Percentiles rank a stretch among this genome's conserved stretches.
Conservation (phyloP, 805 yeast genomes). For the Lipomyces spencermartinsiae region DNA sequence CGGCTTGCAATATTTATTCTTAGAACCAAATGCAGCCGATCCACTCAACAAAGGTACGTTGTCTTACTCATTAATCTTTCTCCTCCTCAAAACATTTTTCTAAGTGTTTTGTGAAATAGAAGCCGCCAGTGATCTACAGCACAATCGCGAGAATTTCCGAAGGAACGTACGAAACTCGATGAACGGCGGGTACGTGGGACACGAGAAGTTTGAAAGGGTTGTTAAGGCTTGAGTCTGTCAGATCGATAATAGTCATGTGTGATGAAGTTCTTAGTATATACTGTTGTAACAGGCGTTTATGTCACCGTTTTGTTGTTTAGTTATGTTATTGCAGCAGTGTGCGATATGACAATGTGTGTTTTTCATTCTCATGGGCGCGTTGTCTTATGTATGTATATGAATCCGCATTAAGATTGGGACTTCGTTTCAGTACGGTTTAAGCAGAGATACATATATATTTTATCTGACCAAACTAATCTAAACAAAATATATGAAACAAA, state of each 20-base stretch:
- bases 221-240: background rate
- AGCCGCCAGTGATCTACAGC: constrained; percentile 45
- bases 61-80: background rate
- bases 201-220: constrained; percentile 69
- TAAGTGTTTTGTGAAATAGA: constrained; percentile 20
- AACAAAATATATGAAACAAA: background rate
- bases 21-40: constrained; percentile 91
- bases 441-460: background rate
- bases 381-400: background rate
- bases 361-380: background rate
- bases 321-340: background rate
- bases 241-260: background rate
- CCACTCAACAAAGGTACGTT: constrained; percentile 75
- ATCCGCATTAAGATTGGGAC: constrained; percentile 4
- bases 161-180: constrained; percentile 65
- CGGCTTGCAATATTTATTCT: constrained; percentile 82
- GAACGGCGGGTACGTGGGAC: constrained; percentile 72
- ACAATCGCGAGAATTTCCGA: constrained; percentile 56
- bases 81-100: background rate
- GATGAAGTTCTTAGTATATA: constrained; percentile 3
- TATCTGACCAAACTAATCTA: background rate
- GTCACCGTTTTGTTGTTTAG: background rate
- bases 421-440: background rate
- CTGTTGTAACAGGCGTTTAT: constrained; percentile 1
- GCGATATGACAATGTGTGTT: background rate